A percentile compares a stretch with the other conserved stretches of the same genome.
Conservation (phyloP, 2,329 filamentous ascomycete species). For the Fusarium sp. region DNA sequence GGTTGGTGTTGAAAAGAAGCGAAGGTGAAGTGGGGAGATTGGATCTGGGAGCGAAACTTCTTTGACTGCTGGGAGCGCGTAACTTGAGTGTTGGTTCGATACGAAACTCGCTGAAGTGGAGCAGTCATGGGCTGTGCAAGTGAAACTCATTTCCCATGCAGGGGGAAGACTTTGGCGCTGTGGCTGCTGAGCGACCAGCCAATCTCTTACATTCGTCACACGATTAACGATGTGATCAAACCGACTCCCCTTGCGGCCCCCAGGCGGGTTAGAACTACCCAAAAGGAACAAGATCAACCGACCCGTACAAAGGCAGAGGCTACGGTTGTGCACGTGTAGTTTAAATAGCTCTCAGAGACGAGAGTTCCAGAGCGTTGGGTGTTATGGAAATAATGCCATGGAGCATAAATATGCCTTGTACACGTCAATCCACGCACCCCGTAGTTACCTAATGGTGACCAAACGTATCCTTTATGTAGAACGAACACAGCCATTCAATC, state of each 20-base stretch:
- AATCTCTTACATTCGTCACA: background rate
- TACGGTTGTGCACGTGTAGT: too few relatives aligned
- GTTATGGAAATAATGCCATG: too few relatives aligned
- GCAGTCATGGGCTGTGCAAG: background rate
- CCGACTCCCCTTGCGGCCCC: background rate
- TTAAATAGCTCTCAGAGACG: too few relatives aligned
- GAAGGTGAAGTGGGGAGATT: background rate
- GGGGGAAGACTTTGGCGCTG: background rate
- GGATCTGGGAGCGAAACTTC: background rate
- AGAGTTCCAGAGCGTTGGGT: too few relatives aligned
- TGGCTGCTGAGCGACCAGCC: background rate
- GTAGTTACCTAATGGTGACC: too few relatives aligned
- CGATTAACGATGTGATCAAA: background rate
- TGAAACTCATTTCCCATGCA: background rate
- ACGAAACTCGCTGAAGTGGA: background rate
- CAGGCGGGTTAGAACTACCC: too few relatives aligned
- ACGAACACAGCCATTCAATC: too few relatives aligned
- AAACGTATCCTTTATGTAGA: too few relatives aligned
- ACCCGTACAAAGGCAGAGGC: too few relatives aligned
- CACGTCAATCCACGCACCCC: too few relatives aligned
- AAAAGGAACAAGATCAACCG: too few relatives aligned
- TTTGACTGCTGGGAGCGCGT: background rate
- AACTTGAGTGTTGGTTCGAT: background rate
- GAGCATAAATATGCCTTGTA: too few relatives aligned
- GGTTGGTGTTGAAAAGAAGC: background rate